A percentile compares a stretch with the other conserved stretches of the same genome.
Evolutionary conservation across 805 yeast genomes (phyloP).

Genomic region (Candida manassasensis): DNA sequence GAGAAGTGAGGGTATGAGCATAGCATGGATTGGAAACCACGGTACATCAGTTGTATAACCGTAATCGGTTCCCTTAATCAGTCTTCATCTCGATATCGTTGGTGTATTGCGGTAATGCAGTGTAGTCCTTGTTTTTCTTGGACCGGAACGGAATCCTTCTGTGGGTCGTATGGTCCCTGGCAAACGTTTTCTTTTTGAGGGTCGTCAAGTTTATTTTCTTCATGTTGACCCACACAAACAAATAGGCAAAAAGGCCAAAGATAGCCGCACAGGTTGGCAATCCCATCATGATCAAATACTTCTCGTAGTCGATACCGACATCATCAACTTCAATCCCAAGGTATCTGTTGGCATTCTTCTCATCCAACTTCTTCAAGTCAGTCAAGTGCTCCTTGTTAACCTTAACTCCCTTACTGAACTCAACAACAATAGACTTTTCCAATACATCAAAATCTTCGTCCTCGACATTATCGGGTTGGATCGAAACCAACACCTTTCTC

Average conservation of each 20-base stretch:
- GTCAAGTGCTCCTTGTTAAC: slow-evolving; percentile 45
- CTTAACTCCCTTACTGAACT: slow-evolving; percentile 47
- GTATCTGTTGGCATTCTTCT: slow-evolving; percentile 18
- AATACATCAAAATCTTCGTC: slow-evolving; percentile 64
- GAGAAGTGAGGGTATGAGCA: too few relatives aligned
- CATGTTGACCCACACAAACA: slow-evolving; percentile 54
- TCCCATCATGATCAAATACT: slow-evolving; percentile 60
- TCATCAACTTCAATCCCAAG: slow-evolving; percentile 27
- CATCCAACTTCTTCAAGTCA: slow-evolving; percentile 38
- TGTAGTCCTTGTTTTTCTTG: slow-evolving; percentile 17
- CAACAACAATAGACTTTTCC: slow-evolving; percentile 38
- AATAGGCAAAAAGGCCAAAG: slow-evolving; percentile 58
- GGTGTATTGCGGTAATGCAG: slow-evolving; percentile 31
- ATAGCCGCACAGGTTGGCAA: slow-evolving; percentile 64
- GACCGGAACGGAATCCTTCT: slow-evolving; percentile 24
- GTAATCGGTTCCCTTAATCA: slow-evolving; percentile 4
- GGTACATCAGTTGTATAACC: neutral
- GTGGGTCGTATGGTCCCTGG: slow-evolving; percentile 24
- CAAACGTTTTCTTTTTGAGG: slow-evolving; percentile 29
- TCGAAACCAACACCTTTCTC: slow-evolving; percentile 56
- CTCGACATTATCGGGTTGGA: slow-evolving; percentile 65
- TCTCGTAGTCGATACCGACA: slow-evolving; percentile 49
- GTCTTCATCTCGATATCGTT: slow-evolving; percentile 13
- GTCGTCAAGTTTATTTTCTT: slow-evolving; percentile 37
- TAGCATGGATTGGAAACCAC: too few relatives aligned